Evolutionary conservation across 352 stramenopile genomes (phyloP).

Genomic region (Phytophthora chlamydospora): DNA sequence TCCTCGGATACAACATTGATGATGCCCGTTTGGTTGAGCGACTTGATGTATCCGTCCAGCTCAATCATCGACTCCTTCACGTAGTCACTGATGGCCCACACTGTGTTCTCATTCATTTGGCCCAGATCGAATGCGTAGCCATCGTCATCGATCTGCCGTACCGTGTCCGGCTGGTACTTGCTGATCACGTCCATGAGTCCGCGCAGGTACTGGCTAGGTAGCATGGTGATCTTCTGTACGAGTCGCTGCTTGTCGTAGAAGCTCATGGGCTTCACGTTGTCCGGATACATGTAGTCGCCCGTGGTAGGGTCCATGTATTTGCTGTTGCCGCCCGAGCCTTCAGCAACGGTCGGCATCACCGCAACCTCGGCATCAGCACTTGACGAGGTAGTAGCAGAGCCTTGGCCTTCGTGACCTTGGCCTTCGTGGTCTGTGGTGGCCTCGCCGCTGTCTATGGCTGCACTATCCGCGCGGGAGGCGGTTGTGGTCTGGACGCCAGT

Average conservation of each 20-base stretch:
- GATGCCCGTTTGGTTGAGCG: slow-evolving; percentile 54
- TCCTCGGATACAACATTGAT: slow-evolving; percentile 25
- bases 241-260: slow-evolving; percentile 85
- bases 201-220: slow-evolving; percentile 84
- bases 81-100: slow-evolving; percentile 89
- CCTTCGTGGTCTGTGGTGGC: slow-evolving; percentile 39
- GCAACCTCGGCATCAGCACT: slow-evolving; percentile 4
- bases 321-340: slow-evolving; percentile 71
- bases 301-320: slow-evolving; percentile 71
- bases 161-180: slow-evolving; percentile 88
- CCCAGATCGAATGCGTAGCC: slow-evolving; percentile 88
- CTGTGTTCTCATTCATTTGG: slow-evolving; percentile 90
- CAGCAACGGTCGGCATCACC: slow-evolving; percentile 39
- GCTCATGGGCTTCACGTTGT: slow-evolving; percentile 85
- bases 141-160: slow-evolving; percentile 87
- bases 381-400: neutral
- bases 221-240: slow-evolving; percentile 87
- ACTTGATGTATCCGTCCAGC: slow-evolving; percentile 85
- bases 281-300: slow-evolving; percentile 87
- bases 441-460: slow-evolving; percentile 24
- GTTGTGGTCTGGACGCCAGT: slow-evolving; percentile 12
- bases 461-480: slow-evolving; percentile 16
- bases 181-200: slow-evolving; percentile 89
- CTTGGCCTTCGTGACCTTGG: slow-evolving; percentile 42
- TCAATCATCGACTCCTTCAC: slow-evolving; percentile 89